Conservation (phyloP, 179 eudicot species). For the Pouteria campechiana region DNA sequence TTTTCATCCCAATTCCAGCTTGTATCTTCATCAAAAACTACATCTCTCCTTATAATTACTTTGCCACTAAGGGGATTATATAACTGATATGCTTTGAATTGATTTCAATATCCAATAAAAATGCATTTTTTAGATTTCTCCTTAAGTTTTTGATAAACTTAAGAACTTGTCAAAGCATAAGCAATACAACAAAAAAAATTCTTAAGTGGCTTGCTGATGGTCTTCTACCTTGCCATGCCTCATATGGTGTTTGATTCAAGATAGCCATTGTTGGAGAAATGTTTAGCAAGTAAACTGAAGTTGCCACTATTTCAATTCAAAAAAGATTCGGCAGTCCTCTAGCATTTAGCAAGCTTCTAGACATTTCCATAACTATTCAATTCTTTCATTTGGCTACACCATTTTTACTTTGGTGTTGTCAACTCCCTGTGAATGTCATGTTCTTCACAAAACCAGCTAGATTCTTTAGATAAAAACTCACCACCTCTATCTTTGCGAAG, state of each 20-base stretch:
- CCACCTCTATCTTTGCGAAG: conserved; percentile 1
- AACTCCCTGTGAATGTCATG: not conserved
- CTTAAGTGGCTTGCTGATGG: conserved; percentile 6
- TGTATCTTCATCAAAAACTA: not conserved
- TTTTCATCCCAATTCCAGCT: not conserved
- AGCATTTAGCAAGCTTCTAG: conserved; percentile 1
- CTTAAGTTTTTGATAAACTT: not conserved
- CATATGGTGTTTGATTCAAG: conserved; percentile 1
- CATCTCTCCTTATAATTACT: not conserved
- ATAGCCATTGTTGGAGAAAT: conserved; percentile 7
- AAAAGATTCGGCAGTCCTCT: conserved; percentile 1
- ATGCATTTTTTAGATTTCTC: not conserved
- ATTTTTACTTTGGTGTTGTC: not conserved
- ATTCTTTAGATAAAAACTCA: conserved; percentile 6
- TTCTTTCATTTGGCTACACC: conserved; percentile 2
- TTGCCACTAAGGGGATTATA: conserved; percentile 8
- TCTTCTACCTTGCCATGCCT: conserved; percentile 1
- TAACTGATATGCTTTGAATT: conserved; percentile 5
- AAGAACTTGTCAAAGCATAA: conserved; percentile 6
- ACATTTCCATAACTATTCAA: conserved; percentile 1
- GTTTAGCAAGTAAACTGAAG: conserved; percentile 3
- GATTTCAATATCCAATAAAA: conserved; percentile 3
- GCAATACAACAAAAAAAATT: conserved; percentile 2
- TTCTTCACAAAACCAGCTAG: not conserved
- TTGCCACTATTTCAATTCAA: conserved; percentile 3